Evolutionary conservation across 2,329 filamentous ascomycete species (phyloP), one percentile per base, ranked within the genome.

Genomic region (Aaosphaeria arxii): DNA sequence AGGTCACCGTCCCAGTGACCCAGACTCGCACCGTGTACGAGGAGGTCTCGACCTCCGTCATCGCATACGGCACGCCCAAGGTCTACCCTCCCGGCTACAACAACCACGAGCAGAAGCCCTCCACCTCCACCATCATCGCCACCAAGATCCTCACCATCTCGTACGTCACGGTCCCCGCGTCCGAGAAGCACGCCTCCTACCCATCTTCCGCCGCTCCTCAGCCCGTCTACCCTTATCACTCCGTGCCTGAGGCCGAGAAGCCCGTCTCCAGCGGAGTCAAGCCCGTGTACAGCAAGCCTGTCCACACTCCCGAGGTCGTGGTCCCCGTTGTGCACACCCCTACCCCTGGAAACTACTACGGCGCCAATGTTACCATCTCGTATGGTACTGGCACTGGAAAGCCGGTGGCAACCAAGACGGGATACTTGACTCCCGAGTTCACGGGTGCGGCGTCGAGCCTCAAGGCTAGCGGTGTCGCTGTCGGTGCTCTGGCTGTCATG

Each of bases 381-480:
- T 53, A 53, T 30, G 49, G 46, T 7, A 52, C 50, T 36, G 45
- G 41, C 6, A 42, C 40, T 4, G 31, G 24, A 17, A n/a, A 51
- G 35, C 24, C 29, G 9, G 24, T 17, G 30, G 17, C 41, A 3
- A 30, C 9, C 17, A 51, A 55, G 51, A 55, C 56, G n/a, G 50
- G 46, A 0, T 57, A 54, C 43, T 42, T 45, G 11, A 30, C 45
- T 1, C 51, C 58, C 6, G 44, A 59, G 38, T 62, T 63, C 51
- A 62, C 59, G 0, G 59, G 61, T 42, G 61, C 59, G 3, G 61
- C 61, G 5, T 35, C 46, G 1, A 47, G 50, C n/a, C 17, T 59
- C 9, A 52, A 47, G 45, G 48, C 49, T 39, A 49, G 57, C 24
- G 54, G 54, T 13, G 44, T 58, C 17, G 52, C 53, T 30, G 50